Evolutionary conservation across 1,284 basidiomycete species (phyloP).

Genomic region (Papiliotrema flavescens): DNA sequence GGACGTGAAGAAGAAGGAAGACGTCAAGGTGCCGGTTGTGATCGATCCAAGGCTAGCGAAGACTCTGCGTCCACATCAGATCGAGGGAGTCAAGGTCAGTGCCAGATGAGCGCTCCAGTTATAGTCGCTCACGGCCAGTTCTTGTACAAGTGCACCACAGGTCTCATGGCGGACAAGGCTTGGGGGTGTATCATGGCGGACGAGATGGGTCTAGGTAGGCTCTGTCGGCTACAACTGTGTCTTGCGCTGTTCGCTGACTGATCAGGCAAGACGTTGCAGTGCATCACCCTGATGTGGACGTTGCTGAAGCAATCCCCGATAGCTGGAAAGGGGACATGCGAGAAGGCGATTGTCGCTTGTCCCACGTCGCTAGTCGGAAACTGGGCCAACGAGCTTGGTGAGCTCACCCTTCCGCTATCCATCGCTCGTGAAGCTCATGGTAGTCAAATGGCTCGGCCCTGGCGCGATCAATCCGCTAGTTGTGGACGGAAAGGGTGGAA

Average conservation of each 20-base stretch:
- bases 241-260: neutral
- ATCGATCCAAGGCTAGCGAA: constrained; percentile 86
- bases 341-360: constrained; percentile 97
- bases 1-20: constrained; percentile 60
- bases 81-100: constrained; percentile 91
- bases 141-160: constrained; percentile 90
- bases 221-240: constrained; percentile 1
- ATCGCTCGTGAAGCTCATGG: no score
- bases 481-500: constrained; percentile 85
- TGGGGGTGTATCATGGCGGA: constrained; percentile 99
- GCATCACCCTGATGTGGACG: constrained; percentile 94
- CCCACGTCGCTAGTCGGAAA: constrained; percentile 96
- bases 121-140: constrained; percentile 55
- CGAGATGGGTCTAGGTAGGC: constrained; percentile 87
- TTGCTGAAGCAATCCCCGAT: constrained; percentile 93
- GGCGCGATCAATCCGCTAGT: constrained; percentile 76
- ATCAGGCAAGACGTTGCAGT: constrained; percentile 81
- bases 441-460: constrained; percentile 85
- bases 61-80: constrained; percentile 91
- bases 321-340: constrained; percentile 79
- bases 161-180: constrained; percentile 85
- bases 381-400: constrained; percentile 95
- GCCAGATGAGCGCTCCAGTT: neutral
- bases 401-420: constrained; percentile 24
- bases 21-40: constrained; percentile 88